Conservation (phyloP, 305 asterid species). For the Plantago coronopus region DNA sequence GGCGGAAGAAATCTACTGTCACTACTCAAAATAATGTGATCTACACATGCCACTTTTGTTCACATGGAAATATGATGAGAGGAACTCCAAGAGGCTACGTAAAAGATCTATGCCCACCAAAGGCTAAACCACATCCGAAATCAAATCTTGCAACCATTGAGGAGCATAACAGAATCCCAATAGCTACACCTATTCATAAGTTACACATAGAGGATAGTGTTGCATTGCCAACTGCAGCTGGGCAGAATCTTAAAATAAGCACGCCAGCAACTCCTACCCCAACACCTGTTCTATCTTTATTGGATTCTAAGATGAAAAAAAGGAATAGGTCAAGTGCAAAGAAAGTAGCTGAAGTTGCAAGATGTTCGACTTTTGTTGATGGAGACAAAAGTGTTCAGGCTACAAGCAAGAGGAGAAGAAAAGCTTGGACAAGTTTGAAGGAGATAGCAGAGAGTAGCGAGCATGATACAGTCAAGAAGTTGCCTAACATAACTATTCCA, state of each 20-base stretch:
- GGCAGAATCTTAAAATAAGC: constrained; percentile 3
- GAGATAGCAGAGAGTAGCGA: constrained; percentile 48
- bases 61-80: constrained; percentile 54
- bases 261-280: constrained; percentile 42
- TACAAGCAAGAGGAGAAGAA: constrained; percentile 55
- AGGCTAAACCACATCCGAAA: constrained; percentile 30
- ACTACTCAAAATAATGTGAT: constrained; percentile 46
- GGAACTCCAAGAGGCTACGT: constrained; percentile 59
- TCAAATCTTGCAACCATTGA: constrained; percentile 26
- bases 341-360: constrained; percentile 34
- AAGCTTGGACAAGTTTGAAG: constrained; percentile 69
- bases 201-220: constrained; percentile 16
- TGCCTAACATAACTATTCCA: constrained; percentile 30
- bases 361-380: constrained; percentile 24
- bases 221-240: constrained; percentile 24
- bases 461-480: constrained; percentile 26
- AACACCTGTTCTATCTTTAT: constrained; percentile 18
- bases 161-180: background rate
- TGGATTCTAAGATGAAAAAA: constrained; percentile 57
- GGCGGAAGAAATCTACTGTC: constrained; percentile 30
- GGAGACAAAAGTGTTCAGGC: constrained; percentile 23
- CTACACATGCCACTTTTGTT: constrained; percentile 62
- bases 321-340: constrained; percentile 41
- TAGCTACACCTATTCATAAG: background rate
- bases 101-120: constrained; percentile 40